phyloP scores from a whole-genome alignment of 139 green algal genomes.

The Auxenochlorella pyrenoidosa region DNA sequence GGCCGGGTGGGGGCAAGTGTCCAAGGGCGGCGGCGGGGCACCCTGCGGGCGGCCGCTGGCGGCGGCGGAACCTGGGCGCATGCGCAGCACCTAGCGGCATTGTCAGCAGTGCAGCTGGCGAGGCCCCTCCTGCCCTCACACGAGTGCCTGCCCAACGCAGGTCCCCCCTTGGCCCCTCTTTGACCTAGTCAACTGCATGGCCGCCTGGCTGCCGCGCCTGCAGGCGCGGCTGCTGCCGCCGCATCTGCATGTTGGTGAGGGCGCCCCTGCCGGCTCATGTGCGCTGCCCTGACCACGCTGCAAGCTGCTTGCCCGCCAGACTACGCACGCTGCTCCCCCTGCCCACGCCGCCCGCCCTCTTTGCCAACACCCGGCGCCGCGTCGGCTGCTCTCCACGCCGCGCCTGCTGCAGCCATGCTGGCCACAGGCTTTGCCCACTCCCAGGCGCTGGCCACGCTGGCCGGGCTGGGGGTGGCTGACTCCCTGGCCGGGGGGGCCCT shows the following conservation, averaged over 20 bases:
- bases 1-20: background rate
- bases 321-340: no score
- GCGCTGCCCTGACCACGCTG: no score
- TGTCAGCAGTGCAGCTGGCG: no score
- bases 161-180: background rate
- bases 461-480: background rate
- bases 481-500: background rate
- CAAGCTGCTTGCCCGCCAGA: no score
- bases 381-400: no score
- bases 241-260: background rate
- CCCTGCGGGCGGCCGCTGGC: no score
- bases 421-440: background rate
- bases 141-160: background rate
- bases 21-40: no score
- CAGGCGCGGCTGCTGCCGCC: slow-evolving; percentile 6
- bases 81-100: background rate
- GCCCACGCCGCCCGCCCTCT: no score
- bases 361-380: no score
- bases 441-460: background rate
- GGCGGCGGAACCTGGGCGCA: background rate
- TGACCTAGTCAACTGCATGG: background rate
- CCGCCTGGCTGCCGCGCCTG: slow-evolving; percentile 2
- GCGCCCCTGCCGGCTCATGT: no score
- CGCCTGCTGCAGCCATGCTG: background rate
- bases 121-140: no score